These are phyloP conservation scores for Trichopus zeylanicus DNA, from an alignment of 116 monocot species.

Conservation along the genomic window DNA sequence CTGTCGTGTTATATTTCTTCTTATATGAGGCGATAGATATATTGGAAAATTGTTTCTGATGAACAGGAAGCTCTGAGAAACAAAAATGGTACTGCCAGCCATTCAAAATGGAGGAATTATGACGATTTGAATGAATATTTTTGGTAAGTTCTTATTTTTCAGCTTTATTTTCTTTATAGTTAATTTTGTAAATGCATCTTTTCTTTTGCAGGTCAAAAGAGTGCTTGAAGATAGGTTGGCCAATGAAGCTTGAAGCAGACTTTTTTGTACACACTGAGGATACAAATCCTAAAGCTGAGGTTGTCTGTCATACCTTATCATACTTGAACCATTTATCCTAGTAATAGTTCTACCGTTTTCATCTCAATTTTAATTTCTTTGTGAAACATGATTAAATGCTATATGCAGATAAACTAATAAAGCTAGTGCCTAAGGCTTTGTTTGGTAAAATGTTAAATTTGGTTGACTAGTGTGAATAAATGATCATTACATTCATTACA, in stretches of 20 bases:
- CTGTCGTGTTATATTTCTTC: constrained; percentile 6
- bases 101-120: constrained; percentile 97
- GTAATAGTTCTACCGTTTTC: not conserved
- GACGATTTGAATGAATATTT: constrained; percentile 99
- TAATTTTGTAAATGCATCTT: constrained; percentile 4
- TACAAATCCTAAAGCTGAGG: constrained; percentile 26
- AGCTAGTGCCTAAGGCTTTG: not conserved
- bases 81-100: constrained; percentile 72
- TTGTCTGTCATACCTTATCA: constrained; percentile 6
- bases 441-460: too few species aligned
- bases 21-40: constrained; percentile 6
- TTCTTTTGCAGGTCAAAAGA: constrained; percentile 64
- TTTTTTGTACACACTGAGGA: constrained; percentile 53
- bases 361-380: not conserved
- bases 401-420: not conserved
- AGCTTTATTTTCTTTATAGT: not conserved
- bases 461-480: too few species aligned
- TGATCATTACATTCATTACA: too few species aligned
- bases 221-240: constrained; percentile 81
- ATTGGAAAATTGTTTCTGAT: constrained; percentile 13
- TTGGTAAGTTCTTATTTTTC: constrained; percentile 44
- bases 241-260: constrained; percentile 43
- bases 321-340: not conserved
- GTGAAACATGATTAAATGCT: not conserved
- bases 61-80: constrained; percentile 74